Evolutionary conservation across 2,329 filamentous ascomycete genomes (phyloP).

Genomic region (Epicoccum sorghinum): DNA sequence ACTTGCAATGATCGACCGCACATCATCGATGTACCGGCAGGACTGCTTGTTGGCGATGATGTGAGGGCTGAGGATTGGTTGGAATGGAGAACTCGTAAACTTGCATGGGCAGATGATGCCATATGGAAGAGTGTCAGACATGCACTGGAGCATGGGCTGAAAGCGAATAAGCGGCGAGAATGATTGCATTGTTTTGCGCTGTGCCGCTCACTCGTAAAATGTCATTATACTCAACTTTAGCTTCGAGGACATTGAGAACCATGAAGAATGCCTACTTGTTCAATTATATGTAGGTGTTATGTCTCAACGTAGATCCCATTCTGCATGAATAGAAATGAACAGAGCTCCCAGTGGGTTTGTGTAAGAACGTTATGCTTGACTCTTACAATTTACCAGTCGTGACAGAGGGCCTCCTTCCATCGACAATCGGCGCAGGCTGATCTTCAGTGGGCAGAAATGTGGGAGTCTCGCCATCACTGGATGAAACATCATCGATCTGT

Average conservation of each 20-base stretch:
- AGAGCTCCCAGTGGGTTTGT: no score
- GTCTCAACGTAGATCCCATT: no score
- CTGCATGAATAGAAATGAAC: no score
- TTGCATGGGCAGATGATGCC: slow-evolving; percentile 13
- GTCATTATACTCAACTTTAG: no score
- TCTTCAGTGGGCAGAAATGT: slow-evolving; percentile 13
- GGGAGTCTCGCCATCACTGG: slow-evolving; percentile 7
- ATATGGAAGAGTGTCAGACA: slow-evolving; percentile 8
- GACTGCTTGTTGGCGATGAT: slow-evolving; percentile 60
- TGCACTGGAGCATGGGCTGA: slow-evolving; percentile 8
- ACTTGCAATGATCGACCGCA: slow-evolving; percentile 55
- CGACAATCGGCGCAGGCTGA: slow-evolving; percentile 20
- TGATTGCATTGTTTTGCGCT: neutral
- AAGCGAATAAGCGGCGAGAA: neutral
- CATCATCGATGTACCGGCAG: slow-evolving; percentile 60
- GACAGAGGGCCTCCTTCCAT: slow-evolving; percentile 7
- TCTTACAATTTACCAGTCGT: neutral
- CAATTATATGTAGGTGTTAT: no score
- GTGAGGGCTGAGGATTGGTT: slow-evolving; percentile 65
- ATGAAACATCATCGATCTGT: slow-evolving; percentile 14
- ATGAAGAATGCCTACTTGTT: no score
- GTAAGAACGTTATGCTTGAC: no score
- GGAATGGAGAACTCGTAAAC: slow-evolving; percentile 60
- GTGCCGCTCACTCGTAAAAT: neutral
- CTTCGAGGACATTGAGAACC: no score